Base-by-base conservation (phyloP, 1,284 basidiomycete genomes). In the Ustilago esculenta region DNA sequence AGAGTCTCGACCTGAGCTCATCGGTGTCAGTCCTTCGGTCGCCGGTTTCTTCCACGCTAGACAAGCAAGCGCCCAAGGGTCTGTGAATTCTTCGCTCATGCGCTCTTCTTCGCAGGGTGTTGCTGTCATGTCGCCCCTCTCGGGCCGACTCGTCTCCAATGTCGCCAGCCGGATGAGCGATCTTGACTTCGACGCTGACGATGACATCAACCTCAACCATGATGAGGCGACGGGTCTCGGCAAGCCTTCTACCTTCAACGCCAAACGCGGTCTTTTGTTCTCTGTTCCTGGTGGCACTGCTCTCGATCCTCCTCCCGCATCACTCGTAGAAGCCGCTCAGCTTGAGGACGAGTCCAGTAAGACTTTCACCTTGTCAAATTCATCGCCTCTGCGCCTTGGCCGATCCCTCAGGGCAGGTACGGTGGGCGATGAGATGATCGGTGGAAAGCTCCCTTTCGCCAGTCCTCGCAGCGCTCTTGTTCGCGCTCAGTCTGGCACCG, bases 221-320 rank as follows among this genome's bases (percentile, higher is more conserved):
- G 61, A 70, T 3, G 42, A 50, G 9, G 37, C 30, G 8, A 12
- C 27, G 4, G 45, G 37, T 20, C 27, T 56, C 15, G 60, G 52
- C 29, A 64, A 54, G 50, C 51, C 60, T 21, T 24, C 40, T 15
- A 46, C 32, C 20, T 66, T 73, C 50, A 60, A 53, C 17, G 68
- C 72, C 9, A 71, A 55, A 34, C 61, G 72, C 4, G 72, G 72
- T 20, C 64, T 74, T 11, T 39, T 74, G 20, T 74, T 74, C 52
- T 58, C 59, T 7, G 43, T 40, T 14, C 52, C 51, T 7, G 54
- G 57, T 8, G 66, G 50, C 21, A 56, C 56, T 5, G 43, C 57
- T 6, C 49, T 56, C 29, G 56, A 63, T 17, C 68, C 69, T 18
- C 66, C 72, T 25, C 52, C 72, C 18, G 44, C 71, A 5, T 68